Evolutionary conservation across 768 basidiomycete genomes (phyloP), one percentile per base, ranked within the genome.

Genomic region (Xerocomellus chrysenteron): DNA sequence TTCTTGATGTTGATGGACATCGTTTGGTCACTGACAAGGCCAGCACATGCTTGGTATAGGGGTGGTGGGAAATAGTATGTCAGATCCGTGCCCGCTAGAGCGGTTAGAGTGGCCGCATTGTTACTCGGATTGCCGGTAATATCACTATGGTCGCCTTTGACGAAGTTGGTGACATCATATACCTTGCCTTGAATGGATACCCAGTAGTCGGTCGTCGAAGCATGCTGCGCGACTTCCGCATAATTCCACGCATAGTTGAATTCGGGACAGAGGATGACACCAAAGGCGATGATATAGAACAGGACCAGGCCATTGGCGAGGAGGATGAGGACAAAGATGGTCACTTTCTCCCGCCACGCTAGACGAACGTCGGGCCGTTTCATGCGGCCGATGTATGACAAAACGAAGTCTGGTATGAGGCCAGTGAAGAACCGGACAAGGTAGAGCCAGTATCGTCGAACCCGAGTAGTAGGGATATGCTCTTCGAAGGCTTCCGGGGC

Each of bases 311-410:
- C 76, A 63, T 87, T 87, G 51, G 78, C 65, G 35, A 80, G 54
- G 54, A 81, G 59, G 66, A 87, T 85, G 66, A 87, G 76, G 58
- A 72, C 61, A 71, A 81, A 86, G 61, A 87, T 87, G 7, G 86
- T 80, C 50, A 86, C 62, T 69, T 87, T 87, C 65, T 87, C 86
- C 41, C 85, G 75, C 86, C 86, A 87, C 0, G 86, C 86, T 43
- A 87, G 77, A 48, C 82, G 80, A 45, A 87, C 73, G 65, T 87
- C 85, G 21, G 84, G 82, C 11, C 85, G 81, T 67, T 86, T 85
- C 86, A 87, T 84, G 17, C 82, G 77, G 6, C 85, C 85, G 46
- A 85, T 37, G 47, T 72, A 68, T 44, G 66, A 67, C 33, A 87
- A 74, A 4, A 77, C 57, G 58, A 85, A 82, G 26, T 72, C 60